A percentile compares a stretch with the other conserved stretches of the same genome.
phyloP scores from a whole-genome alignment of 768 basidiomycete species.

The Trametopsis cervina region DNA sequence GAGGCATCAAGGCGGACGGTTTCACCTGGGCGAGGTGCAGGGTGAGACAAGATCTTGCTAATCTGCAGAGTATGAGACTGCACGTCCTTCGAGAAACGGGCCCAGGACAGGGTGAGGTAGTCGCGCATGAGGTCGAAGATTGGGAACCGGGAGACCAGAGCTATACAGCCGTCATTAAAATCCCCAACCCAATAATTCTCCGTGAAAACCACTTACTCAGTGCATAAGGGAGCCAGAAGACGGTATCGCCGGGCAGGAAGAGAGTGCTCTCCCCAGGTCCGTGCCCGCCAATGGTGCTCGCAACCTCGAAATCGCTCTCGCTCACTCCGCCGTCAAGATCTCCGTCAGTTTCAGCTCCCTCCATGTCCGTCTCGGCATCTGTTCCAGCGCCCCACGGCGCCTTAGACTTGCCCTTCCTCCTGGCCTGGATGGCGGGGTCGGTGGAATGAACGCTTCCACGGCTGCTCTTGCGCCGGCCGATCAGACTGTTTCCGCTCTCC shows the following conservation, averaged over 20 bases:
- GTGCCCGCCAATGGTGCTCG: constrained; percentile 66
- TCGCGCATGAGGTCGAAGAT: constrained; percentile 95
- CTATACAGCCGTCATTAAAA: constrained; percentile 28
- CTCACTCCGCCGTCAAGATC: constrained; percentile 73
- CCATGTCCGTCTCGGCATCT: constrained; percentile 67
- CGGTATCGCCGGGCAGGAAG: constrained; percentile 83
- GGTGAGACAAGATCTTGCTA: constrained; percentile 80
- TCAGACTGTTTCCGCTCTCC: constrained; percentile 64
- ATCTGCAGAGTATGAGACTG: constrained; percentile 89
- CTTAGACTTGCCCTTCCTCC: constrained; percentile 48
- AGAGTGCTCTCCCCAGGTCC: constrained; percentile 84
- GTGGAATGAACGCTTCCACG: constrained; percentile 35
- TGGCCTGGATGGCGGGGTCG: constrained; percentile 55
- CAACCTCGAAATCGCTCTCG: constrained; percentile 82
- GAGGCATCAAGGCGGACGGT: constrained; percentile 83
- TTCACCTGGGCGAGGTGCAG: constrained; percentile 82
- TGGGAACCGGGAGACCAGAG: constrained; percentile 84
- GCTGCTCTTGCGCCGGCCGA: constrained; percentile 53
- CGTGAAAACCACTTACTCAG: constrained; percentile 51
- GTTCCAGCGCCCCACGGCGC: constrained; percentile 64
- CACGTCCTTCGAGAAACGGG: constrained; percentile 89
- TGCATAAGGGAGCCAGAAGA: constrained; percentile 93
- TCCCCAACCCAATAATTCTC: not conserved
- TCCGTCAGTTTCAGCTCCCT: constrained; percentile 50
- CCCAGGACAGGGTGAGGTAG: constrained; percentile 93